A percentile compares a stretch with the other conserved stretches of the same genome.
phyloP scores from a whole-genome alignment of 257 asterid genomes.

The Ehretia macrophylla region DNA sequence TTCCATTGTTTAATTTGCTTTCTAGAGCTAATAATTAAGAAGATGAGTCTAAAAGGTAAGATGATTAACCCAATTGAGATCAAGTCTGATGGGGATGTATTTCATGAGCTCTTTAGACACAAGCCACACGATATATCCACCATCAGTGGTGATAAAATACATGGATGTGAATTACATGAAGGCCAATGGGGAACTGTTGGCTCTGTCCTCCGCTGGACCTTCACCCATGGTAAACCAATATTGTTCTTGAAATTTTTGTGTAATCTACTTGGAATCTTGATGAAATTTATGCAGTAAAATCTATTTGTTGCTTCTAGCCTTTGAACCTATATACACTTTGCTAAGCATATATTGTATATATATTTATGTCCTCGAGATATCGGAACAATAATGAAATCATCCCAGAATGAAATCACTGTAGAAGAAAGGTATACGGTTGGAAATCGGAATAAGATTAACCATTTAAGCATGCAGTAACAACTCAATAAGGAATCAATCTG shows the following conservation, averaged over 20 bases:
- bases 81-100: constrained; percentile 1
- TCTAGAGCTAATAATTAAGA: not conserved
- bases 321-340: too few relatives aligned
- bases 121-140: not conserved
- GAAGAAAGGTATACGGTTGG: too few relatives aligned
- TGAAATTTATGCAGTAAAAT: too few relatives aligned
- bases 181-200: constrained; percentile 6
- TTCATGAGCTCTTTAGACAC: not conserved
- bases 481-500: not conserved
- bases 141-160: not conserved
- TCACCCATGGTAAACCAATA: constrained; percentile 2
- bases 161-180: not conserved
- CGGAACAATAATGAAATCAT: too few relatives aligned
- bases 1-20: too few relatives aligned
- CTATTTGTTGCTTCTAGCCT: too few relatives aligned
- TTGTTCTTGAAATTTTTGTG: not conserved
- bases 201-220: not conserved
- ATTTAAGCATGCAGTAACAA: too few relatives aligned
- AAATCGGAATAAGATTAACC: too few relatives aligned
- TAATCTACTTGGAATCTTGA: too few relatives aligned
- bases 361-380: too few relatives aligned
- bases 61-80: not conserved
- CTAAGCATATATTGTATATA: too few relatives aligned
- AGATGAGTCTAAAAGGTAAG: constrained; percentile 6
- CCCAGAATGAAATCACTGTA: too few relatives aligned